phyloP scores from a whole-genome alignment of 2,329 filamentous ascomycete species.

The Penicillium sp. region DNA sequence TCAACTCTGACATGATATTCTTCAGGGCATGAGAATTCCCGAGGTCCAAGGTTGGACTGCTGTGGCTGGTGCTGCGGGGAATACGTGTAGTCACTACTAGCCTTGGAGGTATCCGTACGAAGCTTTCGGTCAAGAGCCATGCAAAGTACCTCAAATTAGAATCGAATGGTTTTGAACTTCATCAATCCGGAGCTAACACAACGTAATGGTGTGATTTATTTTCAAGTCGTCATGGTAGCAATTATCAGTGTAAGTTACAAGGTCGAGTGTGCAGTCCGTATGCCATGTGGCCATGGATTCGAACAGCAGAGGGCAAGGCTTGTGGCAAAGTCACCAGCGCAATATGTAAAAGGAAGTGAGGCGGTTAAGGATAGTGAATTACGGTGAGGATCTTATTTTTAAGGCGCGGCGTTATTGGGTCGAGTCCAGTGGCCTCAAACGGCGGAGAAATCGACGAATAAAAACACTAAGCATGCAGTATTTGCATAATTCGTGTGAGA shows the following conservation, averaged over 20 bases:
- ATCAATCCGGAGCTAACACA: too few species aligned
- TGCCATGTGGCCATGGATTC: too few species aligned
- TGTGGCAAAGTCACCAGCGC: not conserved
- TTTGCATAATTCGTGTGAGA: not conserved
- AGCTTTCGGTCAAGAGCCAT: too few species aligned
- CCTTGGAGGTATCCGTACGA: too few species aligned
- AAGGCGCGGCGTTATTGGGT: slow-evolving; percentile 18
- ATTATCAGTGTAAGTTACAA: too few species aligned
- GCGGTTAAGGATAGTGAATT: not conserved
- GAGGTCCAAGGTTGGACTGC: not conserved
- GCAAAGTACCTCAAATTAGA: too few species aligned
- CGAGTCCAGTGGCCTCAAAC: not conserved
- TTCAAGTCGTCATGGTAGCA: too few species aligned
- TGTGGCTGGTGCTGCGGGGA: not conserved
- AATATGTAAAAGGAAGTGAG: not conserved
- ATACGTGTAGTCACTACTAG: too few species aligned
- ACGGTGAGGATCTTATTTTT: not conserved
- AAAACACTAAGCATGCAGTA: slow-evolving; percentile 52
- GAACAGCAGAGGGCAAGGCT: not conserved
- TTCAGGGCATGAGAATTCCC: not conserved
- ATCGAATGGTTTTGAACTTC: too few species aligned
- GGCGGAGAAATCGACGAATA: slow-evolving; percentile 42
- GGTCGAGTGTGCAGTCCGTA: too few species aligned
- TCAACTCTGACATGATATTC: slow-evolving; percentile 33
- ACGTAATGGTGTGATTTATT: too few species aligned